A percentile compares a stretch with the other conserved stretches of the same genome.
Conservation (phyloP, 768 basidiomycete genomes). For the Phlebiopsis gigantea region DNA sequence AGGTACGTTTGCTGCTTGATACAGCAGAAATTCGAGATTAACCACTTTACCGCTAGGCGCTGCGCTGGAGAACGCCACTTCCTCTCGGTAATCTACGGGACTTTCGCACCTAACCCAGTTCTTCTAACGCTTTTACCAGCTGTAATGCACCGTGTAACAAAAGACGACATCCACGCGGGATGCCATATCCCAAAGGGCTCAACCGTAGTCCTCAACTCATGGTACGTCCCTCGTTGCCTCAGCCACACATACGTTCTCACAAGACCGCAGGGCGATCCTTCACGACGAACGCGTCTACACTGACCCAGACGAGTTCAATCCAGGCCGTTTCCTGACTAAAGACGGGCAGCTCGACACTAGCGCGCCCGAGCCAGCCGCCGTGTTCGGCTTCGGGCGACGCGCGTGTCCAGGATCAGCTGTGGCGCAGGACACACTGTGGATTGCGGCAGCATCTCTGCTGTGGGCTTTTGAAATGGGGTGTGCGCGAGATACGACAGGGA, state of each 20-base stretch:
- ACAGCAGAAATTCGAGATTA: background rate
- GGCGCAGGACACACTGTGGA: slow-evolving; percentile 9
- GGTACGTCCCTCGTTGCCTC: background rate
- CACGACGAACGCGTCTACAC: slow-evolving; percentile 33
- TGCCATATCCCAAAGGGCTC: slow-evolving; percentile 29
- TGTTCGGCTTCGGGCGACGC: slow-evolving; percentile 12
- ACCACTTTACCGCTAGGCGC: background rate
- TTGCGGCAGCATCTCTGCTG: slow-evolving; percentile 4
- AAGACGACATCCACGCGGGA: slow-evolving; percentile 28
- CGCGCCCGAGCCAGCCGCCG: slow-evolving; percentile 9
- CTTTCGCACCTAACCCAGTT: background rate
- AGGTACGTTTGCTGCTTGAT: background rate
- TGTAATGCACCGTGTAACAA: slow-evolving; percentile 19
- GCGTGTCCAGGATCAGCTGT: slow-evolving; percentile 7
- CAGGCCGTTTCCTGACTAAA: slow-evolving; percentile 33
- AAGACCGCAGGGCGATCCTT: slow-evolving; percentile 28
- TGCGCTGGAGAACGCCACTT: slow-evolving; percentile 13
- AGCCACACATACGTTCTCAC: background rate
- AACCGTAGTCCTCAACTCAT: slow-evolving; percentile 13
- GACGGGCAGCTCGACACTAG: slow-evolving; percentile 19
- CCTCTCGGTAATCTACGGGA: slow-evolving; percentile 22
- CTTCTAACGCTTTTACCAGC: background rate
- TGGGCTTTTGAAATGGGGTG: slow-evolving; percentile 8
- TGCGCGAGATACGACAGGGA: background rate
- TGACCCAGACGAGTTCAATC: slow-evolving; percentile 35